Evolutionary conservation across 2,329 filamentous ascomycete genomes (phyloP).

Genomic region (Colletotrichum nymphaeae): DNA sequence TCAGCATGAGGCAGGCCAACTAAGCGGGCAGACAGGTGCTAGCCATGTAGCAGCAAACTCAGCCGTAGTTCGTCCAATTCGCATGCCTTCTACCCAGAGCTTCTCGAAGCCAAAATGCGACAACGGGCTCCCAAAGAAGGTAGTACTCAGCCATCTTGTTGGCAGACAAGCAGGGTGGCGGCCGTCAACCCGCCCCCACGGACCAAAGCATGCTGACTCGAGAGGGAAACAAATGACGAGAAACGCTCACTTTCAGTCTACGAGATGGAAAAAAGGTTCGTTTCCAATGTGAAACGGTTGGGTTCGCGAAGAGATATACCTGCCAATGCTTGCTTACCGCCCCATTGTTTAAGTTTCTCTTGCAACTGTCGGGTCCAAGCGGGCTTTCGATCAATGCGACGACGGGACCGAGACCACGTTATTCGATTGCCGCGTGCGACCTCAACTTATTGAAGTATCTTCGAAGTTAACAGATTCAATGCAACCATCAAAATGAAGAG

Average conservation of each 20-base stretch:
- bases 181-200: neutral
- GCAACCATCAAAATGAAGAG: neutral
- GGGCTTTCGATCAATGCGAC: slow-evolving; percentile 18
- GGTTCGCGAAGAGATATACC: neutral
- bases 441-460: neutral
- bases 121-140: neutral
- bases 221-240: neutral
- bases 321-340: neutral
- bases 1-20: no score
- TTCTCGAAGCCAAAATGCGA: neutral
- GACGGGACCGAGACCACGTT: neutral
- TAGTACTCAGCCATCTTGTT: no score
- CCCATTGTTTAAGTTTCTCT: slow-evolving; percentile 7
- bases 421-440: neutral
- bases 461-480: neutral
- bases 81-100: neutral
- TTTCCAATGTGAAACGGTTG: slow-evolving; percentile 31
- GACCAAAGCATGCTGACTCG: slow-evolving; percentile 11
- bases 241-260: neutral
- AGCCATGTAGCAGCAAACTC: neutral
- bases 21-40: neutral
- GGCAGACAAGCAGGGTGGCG: neutral
- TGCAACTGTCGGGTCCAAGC: slow-evolving; percentile 18
- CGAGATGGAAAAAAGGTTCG: neutral
- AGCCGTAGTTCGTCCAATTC: slow-evolving; percentile 9